Conservation (phyloP, 345 rosid species). For the Eucalyptus sideroxylon region DNA sequence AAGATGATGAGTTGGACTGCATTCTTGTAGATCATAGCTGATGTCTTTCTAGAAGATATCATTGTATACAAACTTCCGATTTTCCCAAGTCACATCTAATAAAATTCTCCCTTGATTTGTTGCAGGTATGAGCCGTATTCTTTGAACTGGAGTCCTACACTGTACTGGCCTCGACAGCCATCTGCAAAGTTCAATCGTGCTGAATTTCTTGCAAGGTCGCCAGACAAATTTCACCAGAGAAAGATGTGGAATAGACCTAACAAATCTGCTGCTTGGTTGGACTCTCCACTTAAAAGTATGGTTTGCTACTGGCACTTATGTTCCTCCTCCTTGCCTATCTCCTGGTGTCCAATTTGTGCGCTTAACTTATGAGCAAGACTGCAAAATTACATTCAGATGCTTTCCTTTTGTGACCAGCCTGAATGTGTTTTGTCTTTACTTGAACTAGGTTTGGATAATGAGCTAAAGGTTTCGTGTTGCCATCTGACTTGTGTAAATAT, state of each 20-base stretch:
- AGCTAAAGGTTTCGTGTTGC: neutral
- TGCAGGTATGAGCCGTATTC: conserved; percentile 14
- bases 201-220: conserved; percentile 60
- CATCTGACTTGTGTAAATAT: neutral
- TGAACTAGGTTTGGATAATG: neutral
- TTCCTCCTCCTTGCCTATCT: neutral
- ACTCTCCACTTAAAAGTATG: conserved; percentile 60
- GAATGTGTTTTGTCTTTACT: neutral
- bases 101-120: neutral
- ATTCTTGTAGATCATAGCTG: neutral
- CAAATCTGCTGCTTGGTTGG: conserved; percentile 32
- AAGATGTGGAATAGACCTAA: conserved; percentile 31
- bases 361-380: neutral
- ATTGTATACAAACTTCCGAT: neutral
- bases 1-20: neutral
- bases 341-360: neutral
- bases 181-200: conserved; percentile 28
- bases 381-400: neutral
- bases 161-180: neutral
- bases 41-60: neutral
- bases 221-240: conserved; percentile 20
- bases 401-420: neutral
- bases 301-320: neutral
- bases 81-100: neutral
- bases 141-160: conserved; percentile 3